Base-by-base conservation (phyloP, 2,329 filamentous ascomycete species). In the Microsporum canis region DNA sequence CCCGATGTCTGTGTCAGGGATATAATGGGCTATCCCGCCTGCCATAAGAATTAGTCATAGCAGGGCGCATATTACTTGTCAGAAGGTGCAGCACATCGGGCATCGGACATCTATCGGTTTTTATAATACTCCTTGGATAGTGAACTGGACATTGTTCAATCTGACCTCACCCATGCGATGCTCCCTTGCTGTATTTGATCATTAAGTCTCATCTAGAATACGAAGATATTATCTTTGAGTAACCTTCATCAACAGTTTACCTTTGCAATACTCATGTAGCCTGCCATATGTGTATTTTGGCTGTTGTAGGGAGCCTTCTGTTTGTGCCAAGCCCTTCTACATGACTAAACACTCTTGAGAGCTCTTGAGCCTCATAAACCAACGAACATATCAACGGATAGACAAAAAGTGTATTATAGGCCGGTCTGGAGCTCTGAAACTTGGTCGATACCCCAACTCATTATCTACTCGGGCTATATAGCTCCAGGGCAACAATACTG, bases 1-100 rank as follows among this genome's bases (percentile, higher is more conserved):
- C 60, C 57, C 12, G 34, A 31, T 10, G 51, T 63, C 23, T 63
- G 62, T 12, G 60, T 60, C 3, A 14, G 27, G 31, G 57, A 63
- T 39, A 27, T 14, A 12, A 2, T 60, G 14, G 60, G 60, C 14
- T 12, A 58, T 4, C 49, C 61, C 1, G 51, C 39, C 6, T 63
- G 62, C 27, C 62, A 59, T 58, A 45, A 31, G 56, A 41, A 45
- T 31, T 58, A 41, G 8, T 4, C 36, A 43, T 41, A n/a, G 34
- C 3, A 33, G 23, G 27, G 17, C 3, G 8, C 17, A 10, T 12
- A 58, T 31, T 36, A 14, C 38, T 17, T 3, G 51, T 17, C 5
- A 17, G 8, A 17, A 14, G 51, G 12, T 14, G 51, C 5, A 47
- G 43, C n/a, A 47, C 17, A 3, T 47, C 43, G 33, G 14, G 5